These are phyloP conservation scores for Datisca glomerata DNA, from an alignment of 306 rosid species.

Conservation along the genomic window DNA sequence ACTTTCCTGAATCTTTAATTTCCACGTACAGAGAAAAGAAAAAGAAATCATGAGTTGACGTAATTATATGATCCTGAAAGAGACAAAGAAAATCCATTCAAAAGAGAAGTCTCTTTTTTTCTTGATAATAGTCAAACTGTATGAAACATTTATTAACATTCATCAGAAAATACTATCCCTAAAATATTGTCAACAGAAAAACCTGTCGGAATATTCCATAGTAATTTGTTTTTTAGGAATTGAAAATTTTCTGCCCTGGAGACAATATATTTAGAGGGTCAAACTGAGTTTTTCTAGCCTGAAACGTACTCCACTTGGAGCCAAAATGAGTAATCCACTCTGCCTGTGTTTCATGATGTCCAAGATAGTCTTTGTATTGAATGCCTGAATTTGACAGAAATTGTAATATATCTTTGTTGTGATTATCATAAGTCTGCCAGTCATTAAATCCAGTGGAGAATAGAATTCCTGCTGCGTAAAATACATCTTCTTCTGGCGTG, in stretches of 20 bases:
- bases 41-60: too few species aligned
- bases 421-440: conserved; percentile 20
- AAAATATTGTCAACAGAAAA: too few species aligned
- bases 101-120: too few species aligned
- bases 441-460: conserved; percentile 19
- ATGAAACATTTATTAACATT: too few species aligned
- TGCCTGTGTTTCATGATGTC: conserved; percentile 22
- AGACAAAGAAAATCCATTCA: too few species aligned
- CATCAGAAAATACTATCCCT: too few species aligned
- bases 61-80: too few species aligned
- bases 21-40: too few species aligned
- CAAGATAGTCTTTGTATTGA: conserved; percentile 45
- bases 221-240: too few species aligned
- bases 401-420: conserved; percentile 32
- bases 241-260: conserved; percentile 80
- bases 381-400: conserved; percentile 35
- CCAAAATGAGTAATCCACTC: conserved; percentile 65
- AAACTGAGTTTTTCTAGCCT: conserved; percentile 27
- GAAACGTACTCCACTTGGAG: conserved; percentile 41
- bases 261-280: conserved; percentile 65
- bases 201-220: too few species aligned
- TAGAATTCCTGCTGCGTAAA: conserved; percentile 37
- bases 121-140: too few species aligned
- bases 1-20: too few species aligned
- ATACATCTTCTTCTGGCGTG: conserved; percentile 53